phyloP scores from a whole-genome alignment of 331 rosid genomes.

The Phaseolus coccineus region DNA sequence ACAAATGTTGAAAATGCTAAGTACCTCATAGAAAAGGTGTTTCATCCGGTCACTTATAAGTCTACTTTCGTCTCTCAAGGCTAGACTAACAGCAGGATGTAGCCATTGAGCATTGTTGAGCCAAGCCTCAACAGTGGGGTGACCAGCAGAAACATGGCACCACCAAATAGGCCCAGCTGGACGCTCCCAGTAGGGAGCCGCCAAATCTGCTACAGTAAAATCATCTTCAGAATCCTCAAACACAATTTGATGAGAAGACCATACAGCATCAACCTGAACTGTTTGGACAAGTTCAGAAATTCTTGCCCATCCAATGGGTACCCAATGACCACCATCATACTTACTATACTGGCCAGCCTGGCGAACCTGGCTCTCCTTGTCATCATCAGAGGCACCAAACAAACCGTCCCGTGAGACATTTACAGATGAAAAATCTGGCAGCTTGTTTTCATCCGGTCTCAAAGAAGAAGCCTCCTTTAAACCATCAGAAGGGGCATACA shows the following conservation, averaged over 20 bases:
- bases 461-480: conserved; percentile 44
- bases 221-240: conserved; percentile 68
- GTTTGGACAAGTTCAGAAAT: conserved; percentile 66
- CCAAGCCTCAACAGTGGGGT: conserved; percentile 61
- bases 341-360: conserved; percentile 49
- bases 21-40: conserved; percentile 70
- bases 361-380: conserved; percentile 39
- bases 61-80: conserved; percentile 63
- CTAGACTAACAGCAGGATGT: conserved; percentile 66
- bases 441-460: conserved; percentile 44
- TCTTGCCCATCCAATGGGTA: conserved; percentile 66
- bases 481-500: conserved; percentile 48
- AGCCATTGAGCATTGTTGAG: conserved; percentile 69
- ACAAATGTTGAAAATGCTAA: conserved; percentile 17
- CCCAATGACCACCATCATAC: conserved; percentile 58
- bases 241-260: conserved; percentile 63
- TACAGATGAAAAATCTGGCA: conserved; percentile 43
- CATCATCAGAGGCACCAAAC: conserved; percentile 43
- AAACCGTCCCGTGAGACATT: conserved; percentile 35
- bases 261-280: conserved; percentile 66
- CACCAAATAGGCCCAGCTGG: conserved; percentile 75
- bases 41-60: conserved; percentile 73
- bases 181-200: conserved; percentile 66
- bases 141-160: conserved; percentile 69
- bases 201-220: conserved; percentile 75